Conservation (phyloP, 1,284 basidiomycete species). For the Golubevia pallescens region DNA sequence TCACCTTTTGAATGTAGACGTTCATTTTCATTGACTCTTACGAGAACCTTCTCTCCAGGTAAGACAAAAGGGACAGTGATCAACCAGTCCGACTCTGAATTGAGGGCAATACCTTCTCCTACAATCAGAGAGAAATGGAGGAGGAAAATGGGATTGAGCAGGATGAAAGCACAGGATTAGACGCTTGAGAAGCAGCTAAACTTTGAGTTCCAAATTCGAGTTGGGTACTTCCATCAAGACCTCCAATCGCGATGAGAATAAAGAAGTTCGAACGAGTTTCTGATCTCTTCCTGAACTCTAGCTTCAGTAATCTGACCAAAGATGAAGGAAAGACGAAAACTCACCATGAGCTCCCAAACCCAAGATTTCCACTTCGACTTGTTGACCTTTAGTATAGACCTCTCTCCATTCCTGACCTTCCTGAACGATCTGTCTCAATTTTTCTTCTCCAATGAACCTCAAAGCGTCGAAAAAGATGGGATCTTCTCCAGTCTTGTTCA, state of each 20-base stretch:
- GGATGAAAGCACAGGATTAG: too few species aligned
- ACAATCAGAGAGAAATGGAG: background rate
- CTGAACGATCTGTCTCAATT: constrained; percentile 34
- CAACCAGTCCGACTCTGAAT: constrained; percentile 42
- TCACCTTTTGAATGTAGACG: constrained; percentile 42
- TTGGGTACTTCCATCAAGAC: too few species aligned
- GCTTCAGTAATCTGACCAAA: background rate
- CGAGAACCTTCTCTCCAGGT: constrained; percentile 46
- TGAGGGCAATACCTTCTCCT: constrained; percentile 47
- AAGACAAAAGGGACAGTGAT: constrained; percentile 49
- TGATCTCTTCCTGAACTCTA: background rate
- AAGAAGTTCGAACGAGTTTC: background rate
- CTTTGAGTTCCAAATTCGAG: background rate
- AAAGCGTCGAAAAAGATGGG: constrained; percentile 57
- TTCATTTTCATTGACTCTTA: constrained; percentile 39
- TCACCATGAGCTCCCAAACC: constrained; percentile 53
- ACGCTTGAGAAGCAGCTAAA: background rate
- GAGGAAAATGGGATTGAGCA: too few species aligned
- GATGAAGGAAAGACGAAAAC: background rate
- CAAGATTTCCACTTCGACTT: constrained; percentile 35
- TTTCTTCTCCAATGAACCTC: constrained; percentile 37
- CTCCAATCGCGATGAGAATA: background rate
- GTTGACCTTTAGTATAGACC: constrained; percentile 32
- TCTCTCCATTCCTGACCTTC: constrained; percentile 35
- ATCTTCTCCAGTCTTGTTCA: constrained; percentile 52